A percentile compares a stretch with the other conserved stretches of the same genome.
Conservation (phyloP, 1,284 basidiomycete species). For the Phlebopus sp. region DNA sequence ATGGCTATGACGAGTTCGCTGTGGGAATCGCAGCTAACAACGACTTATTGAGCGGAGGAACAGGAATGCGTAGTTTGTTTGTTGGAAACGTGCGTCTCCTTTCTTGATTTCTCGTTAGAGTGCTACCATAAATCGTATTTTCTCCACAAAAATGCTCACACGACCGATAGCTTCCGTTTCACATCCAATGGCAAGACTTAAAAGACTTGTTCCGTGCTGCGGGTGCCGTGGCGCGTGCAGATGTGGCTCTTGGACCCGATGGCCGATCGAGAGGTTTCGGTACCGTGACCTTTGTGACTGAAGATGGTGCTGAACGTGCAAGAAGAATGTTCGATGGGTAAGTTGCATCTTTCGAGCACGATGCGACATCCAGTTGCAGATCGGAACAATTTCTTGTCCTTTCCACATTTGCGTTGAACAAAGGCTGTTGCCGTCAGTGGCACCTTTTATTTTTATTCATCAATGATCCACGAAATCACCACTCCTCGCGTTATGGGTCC, state of each 20-base stretch:
- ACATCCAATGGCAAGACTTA: constrained; percentile 97
- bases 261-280: constrained; percentile 92
- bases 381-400: too few species aligned
- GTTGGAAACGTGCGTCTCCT: constrained; percentile 56
- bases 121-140: neutral
- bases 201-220: constrained; percentile 96
- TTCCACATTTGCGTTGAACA: too few species aligned
- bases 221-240: constrained; percentile 90
- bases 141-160: constrained; percentile 18
- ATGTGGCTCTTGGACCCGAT: constrained; percentile 91
- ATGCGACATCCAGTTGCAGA: neutral
- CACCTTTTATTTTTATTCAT: too few species aligned
- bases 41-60: constrained; percentile 29
- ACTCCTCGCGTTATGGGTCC: too few species aligned
- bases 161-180: constrained; percentile 80
- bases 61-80: constrained; percentile 62
- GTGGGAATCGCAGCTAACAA: constrained; percentile 13
- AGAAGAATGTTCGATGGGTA: constrained; percentile 86
- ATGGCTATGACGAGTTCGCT: constrained; percentile 20
- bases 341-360: constrained; percentile 26
- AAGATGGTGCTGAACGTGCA: constrained; percentile 84
- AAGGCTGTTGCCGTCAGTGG: too few species aligned
- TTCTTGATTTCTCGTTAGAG: constrained; percentile 11
- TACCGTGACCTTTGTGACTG: constrained; percentile 92
- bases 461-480: too few species aligned